A percentile compares a stretch with the other conserved stretches of the same genome.
Conservation (phyloP, 2,329 filamentous ascomycete species). For the Arthrobotrys entomopaga region DNA sequence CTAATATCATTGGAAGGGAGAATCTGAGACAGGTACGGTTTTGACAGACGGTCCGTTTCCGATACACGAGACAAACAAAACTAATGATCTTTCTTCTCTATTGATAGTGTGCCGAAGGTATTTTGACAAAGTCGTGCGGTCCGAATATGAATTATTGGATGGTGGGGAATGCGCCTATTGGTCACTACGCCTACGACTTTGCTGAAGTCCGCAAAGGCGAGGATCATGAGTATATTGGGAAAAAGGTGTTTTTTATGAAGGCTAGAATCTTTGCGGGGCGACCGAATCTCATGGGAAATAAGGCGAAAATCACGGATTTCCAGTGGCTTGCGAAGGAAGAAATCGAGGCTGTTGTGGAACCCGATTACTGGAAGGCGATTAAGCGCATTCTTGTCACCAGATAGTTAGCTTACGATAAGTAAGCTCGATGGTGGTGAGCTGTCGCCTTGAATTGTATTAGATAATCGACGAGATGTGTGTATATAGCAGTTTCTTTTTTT, state of each 20-base stretch:
- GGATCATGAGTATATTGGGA: slow-evolving; percentile 67
- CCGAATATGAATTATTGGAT: slow-evolving; percentile 99
- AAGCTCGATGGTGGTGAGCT: neutral
- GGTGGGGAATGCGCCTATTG: slow-evolving; percentile 87
- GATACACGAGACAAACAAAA: neutral
- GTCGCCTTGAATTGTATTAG: slow-evolving; percentile 15
- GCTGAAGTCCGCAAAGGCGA: slow-evolving; percentile 61
- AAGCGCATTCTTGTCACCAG: slow-evolving; percentile 78
- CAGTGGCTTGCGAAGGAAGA: slow-evolving; percentile 94
- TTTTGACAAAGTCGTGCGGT: slow-evolving; percentile 80
- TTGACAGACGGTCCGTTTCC: neutral
- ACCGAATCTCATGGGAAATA: slow-evolving; percentile 78
- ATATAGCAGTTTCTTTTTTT: neutral
- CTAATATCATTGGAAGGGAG: slow-evolving; percentile 75
- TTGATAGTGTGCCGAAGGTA: slow-evolving; percentile 80
- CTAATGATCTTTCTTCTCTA: neutral
- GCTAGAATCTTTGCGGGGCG: slow-evolving; percentile 97
- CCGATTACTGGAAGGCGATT: slow-evolving; percentile 77
- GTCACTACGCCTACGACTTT: slow-evolving; percentile 75
- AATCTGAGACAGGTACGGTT: slow-evolving; percentile 79
- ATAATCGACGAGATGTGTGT: slow-evolving; percentile 13
- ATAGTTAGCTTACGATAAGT: slow-evolving; percentile 5
- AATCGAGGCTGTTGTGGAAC: slow-evolving; percentile 73
- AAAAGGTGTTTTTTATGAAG: slow-evolving; percentile 96
- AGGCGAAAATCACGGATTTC: slow-evolving; percentile 80